Conservation (phyloP, 73 alveolate genomes). For the Tetrahymena elliotti region DNA sequence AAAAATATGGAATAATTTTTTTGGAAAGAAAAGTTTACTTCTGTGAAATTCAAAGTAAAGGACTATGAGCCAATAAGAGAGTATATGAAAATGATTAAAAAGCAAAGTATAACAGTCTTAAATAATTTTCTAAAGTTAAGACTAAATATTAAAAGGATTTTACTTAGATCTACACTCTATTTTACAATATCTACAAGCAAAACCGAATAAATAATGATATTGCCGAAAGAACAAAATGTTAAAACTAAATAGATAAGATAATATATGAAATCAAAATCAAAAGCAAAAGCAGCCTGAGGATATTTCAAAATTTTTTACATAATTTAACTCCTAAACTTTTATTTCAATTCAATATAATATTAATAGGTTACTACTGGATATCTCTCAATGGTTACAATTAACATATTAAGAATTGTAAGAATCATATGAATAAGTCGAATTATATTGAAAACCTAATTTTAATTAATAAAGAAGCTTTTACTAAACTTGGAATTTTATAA, state of each 20-base stretch:
- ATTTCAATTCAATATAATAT: not conserved
- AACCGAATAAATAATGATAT: not conserved
- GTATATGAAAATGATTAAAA: conserved; percentile 29
- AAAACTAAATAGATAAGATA: not conserved
- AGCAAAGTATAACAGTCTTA: conserved; percentile 19
- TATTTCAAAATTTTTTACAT: not conserved
- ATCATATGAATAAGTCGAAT: not conserved
- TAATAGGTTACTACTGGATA: conserved; percentile 12
- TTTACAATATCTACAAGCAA: conserved; percentile 37
- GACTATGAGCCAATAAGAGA: not conserved
- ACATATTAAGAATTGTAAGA: not conserved
- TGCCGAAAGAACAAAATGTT: not conserved
- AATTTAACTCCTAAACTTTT: not conserved
- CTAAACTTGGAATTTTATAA: not conserved
- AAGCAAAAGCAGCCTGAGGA: not conserved
- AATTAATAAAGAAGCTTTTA: too few relatives aligned
- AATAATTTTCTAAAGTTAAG: conserved; percentile 18
- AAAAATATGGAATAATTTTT: not conserved
- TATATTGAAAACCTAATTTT: not conserved
- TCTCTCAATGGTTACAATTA: not conserved
- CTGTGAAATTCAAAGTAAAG: not conserved
- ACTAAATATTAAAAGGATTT: conserved; percentile 16
- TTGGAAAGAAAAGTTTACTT: not conserved
- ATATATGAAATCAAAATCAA: not conserved
- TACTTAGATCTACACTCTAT: conserved; percentile 3